These are phyloP conservation scores for Trichoderma sp. DNA, from an alignment of 2,329 filamentous ascomycete genomes.

Conservation along the genomic window DNA sequence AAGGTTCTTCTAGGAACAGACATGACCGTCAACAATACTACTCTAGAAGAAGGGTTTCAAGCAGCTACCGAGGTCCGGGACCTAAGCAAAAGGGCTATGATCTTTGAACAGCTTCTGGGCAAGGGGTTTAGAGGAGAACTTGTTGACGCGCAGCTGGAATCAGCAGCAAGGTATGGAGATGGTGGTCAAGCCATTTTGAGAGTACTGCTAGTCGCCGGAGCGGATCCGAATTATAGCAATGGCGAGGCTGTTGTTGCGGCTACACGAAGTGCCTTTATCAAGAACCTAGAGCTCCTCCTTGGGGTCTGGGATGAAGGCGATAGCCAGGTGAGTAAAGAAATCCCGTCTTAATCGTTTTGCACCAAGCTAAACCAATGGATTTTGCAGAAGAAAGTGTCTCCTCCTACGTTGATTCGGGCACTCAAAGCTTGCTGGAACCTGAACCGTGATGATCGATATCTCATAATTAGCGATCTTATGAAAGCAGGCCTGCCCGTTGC, in stretches of 20 bases:
- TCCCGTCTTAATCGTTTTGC: neutral
- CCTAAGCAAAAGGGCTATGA: slow-evolving; percentile 45
- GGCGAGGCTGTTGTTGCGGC: slow-evolving; percentile 57
- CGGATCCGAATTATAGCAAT: slow-evolving; percentile 53
- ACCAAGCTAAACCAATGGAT: neutral
- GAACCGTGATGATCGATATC: slow-evolving; percentile 46
- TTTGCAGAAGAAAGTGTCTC: slow-evolving; percentile 45
- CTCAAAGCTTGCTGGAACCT: slow-evolving; percentile 56
- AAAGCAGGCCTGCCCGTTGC: slow-evolving; percentile 48
- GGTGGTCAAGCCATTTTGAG: slow-evolving; percentile 48
- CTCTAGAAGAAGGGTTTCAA: slow-evolving; percentile 52
- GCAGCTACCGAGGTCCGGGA: slow-evolving; percentile 54
- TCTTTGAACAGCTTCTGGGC: slow-evolving; percentile 52
- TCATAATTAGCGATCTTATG: slow-evolving; percentile 50
- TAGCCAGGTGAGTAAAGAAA: slow-evolving; percentile 36
- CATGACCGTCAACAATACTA: slow-evolving; percentile 39
- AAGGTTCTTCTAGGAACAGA: slow-evolving; percentile 48
- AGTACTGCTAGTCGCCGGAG: slow-evolving; percentile 52
- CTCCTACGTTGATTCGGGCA: slow-evolving; percentile 47
- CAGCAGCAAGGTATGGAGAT: slow-evolving; percentile 51
- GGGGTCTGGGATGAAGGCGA: slow-evolving; percentile 44
- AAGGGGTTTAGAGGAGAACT: slow-evolving; percentile 51
- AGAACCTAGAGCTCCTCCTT: slow-evolving; percentile 51
- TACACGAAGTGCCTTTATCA: slow-evolving; percentile 50
- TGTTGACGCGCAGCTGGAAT: slow-evolving; percentile 53